Conservation (phyloP, 1,284 basidiomycete species). For the Ceratorhiza oryzae-sativae region DNA sequence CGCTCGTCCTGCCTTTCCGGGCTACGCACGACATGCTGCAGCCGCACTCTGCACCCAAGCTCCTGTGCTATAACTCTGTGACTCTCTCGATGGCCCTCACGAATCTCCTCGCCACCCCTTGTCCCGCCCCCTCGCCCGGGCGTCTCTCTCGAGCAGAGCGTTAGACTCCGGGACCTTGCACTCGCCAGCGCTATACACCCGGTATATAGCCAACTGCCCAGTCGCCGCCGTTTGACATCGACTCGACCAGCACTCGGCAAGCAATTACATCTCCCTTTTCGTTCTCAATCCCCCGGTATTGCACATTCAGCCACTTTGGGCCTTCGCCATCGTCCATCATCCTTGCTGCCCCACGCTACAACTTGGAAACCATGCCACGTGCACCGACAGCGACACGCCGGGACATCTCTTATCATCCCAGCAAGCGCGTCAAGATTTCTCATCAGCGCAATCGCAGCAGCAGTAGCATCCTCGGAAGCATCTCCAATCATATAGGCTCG, state of each 20-base stretch:
- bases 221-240: constrained; percentile 8
- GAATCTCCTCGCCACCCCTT: constrained; percentile 31
- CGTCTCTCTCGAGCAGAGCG: constrained; percentile 7
- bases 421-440: constrained; percentile 23
- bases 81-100: neutral
- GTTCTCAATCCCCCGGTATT: neutral
- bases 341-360: constrained; percentile 8
- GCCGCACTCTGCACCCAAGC: constrained; percentile 30
- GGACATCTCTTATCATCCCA: constrained; percentile 7
- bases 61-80: constrained; percentile 20
- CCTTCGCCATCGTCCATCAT: neutral
- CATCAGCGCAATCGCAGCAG: constrained; percentile 26
- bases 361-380: constrained; percentile 36
- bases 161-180: constrained; percentile 19
- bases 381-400: neutral
- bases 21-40: neutral
- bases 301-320: neutral
- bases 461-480: constrained; percentile 30
- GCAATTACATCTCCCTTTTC: constrained; percentile 5
- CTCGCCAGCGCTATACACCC: neutral
- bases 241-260: neutral
- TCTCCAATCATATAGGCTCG: constrained; percentile 25
- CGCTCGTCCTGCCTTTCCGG: constrained; percentile 19
- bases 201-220: constrained; percentile 6
- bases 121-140: neutral